Evolutionary conservation across 768 basidiomycete species (phyloP).

Genomic region (Collybiopsis confluens): DNA sequence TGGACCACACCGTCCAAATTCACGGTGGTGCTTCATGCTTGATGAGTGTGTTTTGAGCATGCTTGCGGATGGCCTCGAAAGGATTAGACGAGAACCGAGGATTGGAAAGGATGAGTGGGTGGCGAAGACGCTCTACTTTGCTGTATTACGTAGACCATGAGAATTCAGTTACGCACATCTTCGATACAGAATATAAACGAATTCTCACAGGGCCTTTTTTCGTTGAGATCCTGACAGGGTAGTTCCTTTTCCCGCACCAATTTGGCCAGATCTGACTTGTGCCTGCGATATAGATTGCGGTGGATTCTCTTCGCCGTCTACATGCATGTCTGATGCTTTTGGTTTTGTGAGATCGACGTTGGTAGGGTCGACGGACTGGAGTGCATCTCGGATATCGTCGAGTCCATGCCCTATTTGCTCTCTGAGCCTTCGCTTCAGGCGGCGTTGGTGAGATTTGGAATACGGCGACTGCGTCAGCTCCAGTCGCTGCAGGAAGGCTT

Average conservation of each 20-base stretch:
- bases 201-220: slow-evolving; percentile 56
- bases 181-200: neutral
- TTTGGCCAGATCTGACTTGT: slow-evolving; percentile 42
- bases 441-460: slow-evolving; percentile 69
- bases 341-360: slow-evolving; percentile 16
- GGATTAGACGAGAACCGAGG: slow-evolving; percentile 65
- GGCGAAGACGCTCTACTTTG: slow-evolving; percentile 60
- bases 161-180: neutral
- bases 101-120: slow-evolving; percentile 65
- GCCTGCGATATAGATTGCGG: slow-evolving; percentile 7
- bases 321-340: slow-evolving; percentile 10
- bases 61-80: slow-evolving; percentile 74
- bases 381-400: slow-evolving; percentile 47
- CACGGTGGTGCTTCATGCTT: slow-evolving; percentile 31
- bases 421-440: slow-evolving; percentile 65
- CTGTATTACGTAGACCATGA: slow-evolving; percentile 32
- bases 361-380: slow-evolving; percentile 47
- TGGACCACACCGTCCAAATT: neutral
- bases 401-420: slow-evolving; percentile 53
- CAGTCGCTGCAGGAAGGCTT: slow-evolving; percentile 65
- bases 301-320: neutral
- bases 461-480: slow-evolving; percentile 48
- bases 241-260: slow-evolving; percentile 60
- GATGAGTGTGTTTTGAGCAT: slow-evolving; percentile 74
- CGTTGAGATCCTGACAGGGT: slow-evolving; percentile 63